A percentile compares a stretch with the other conserved stretches of the same genome.
Evolutionary conservation across 345 rosid species (phyloP).

Genomic region (Rhodamnia rubescens): DNA sequence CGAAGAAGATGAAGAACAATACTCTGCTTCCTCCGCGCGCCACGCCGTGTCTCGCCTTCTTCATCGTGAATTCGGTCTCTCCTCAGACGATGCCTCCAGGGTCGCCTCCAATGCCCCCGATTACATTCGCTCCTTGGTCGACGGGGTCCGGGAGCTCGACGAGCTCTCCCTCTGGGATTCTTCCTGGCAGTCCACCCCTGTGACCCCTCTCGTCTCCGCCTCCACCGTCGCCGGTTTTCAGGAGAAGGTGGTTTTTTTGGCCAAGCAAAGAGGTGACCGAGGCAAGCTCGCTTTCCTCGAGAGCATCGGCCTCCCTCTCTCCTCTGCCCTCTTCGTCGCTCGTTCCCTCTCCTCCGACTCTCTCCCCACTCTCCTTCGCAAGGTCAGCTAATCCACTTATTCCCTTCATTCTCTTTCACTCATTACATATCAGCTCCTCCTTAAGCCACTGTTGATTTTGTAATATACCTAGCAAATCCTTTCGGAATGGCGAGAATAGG

Average conservation of each 20-base stretch:
- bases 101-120: conserved; percentile 44
- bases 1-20: background rate
- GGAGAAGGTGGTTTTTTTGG: conserved; percentile 59
- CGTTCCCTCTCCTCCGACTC: conserved; percentile 52
- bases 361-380: conserved; percentile 41
- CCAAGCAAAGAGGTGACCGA: conserved; percentile 63
- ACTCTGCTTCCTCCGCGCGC: conserved; percentile 14
- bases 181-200: conserved; percentile 20
- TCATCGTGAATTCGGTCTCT: conserved; percentile 29
- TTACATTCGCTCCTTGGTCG: conserved; percentile 41
- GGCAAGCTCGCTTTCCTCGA: conserved; percentile 82
- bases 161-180: conserved; percentile 38
- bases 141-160: conserved; percentile 61
- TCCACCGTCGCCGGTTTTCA: conserved; percentile 22
- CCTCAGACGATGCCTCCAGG: conserved; percentile 30
- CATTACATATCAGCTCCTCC: background rate
- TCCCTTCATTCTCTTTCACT: background rate
- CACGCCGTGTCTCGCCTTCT: conserved; percentile 43
- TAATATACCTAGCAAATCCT: background rate
- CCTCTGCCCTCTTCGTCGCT: conserved; percentile 65
- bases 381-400: conserved; percentile 19
- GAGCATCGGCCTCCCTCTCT: conserved; percentile 63
- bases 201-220: conserved; percentile 6
- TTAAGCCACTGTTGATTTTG: background rate
- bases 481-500: background rate